phyloP scores from a whole-genome alignment of 2,329 filamentous ascomycete genomes.

The Epichloe hybrida region DNA sequence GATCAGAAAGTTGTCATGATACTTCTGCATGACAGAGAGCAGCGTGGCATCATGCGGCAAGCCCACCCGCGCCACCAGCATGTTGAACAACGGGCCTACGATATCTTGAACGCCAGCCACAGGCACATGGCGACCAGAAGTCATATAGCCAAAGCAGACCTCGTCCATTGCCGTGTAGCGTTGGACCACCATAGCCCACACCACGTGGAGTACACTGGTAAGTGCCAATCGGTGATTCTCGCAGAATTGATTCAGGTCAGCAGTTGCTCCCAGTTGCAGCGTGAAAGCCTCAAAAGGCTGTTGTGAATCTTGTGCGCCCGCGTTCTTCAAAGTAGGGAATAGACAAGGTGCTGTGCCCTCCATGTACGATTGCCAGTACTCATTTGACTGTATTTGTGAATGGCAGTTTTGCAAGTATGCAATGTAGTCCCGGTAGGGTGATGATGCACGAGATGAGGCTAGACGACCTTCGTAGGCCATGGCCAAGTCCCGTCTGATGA shows the following conservation, averaged over 20 bases:
- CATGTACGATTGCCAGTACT: slow-evolving; percentile 5
- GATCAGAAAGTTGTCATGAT: slow-evolving; percentile 32
- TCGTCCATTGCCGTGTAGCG: slow-evolving; percentile 31
- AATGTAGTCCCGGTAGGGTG: slow-evolving; percentile 1
- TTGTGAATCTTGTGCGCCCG: background rate
- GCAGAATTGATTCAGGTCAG: slow-evolving; percentile 18
- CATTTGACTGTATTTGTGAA: background rate
- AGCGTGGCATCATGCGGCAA: slow-evolving; percentile 20
- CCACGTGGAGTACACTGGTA: slow-evolving; percentile 35
- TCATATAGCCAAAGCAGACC: slow-evolving; percentile 39
- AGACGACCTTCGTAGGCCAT: background rate
- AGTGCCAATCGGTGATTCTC: slow-evolving; percentile 28
- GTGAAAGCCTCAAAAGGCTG: background rate
- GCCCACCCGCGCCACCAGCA: slow-evolving; percentile 25
- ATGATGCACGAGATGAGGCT: background rate
- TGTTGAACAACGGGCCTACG: slow-evolving; percentile 40
- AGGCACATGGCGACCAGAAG: slow-evolving; percentile 38
- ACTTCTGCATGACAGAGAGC: background rate
- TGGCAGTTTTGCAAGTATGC: background rate
- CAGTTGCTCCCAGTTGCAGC: background rate
- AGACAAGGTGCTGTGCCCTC: background rate
- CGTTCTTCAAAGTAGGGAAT: background rate
- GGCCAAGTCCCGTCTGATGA: slow-evolving; percentile 2
- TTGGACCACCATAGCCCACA: slow-evolving; percentile 37
- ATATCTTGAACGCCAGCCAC: slow-evolving; percentile 33